Base-by-base conservation (phyloP, 108 stramenopile species). In the Nitzschia sp. region DNA sequence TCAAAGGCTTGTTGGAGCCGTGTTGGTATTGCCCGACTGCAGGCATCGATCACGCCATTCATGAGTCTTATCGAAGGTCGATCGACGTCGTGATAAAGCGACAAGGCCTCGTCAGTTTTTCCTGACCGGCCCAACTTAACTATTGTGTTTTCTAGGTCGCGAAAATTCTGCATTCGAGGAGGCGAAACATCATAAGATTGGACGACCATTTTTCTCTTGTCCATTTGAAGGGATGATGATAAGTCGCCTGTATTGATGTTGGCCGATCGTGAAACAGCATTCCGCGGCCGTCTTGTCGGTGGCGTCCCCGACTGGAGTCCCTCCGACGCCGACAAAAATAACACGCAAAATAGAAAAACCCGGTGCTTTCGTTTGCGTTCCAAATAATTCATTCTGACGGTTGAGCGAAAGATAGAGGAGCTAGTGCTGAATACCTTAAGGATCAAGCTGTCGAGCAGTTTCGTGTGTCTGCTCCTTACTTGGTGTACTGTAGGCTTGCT, bases 1-100 rank as follows among this genome's bases (percentile, higher is more conserved):
- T 84, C 55, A 66, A 86, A 73, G 32, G 88, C 85, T 36, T 64
- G 32, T 27, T 81, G 55, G 34, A 79, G 46, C 27, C 75, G 76
- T 22, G 83, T 59, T 5, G 85, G 85, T 26, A 62, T 45, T 25
- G 91, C 80, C 53, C 91, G 57, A 9, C 86, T 82, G 45, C 86
- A 89, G 13, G 88, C 91, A 71, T 90, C 91, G 28, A 93, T 86
- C 17, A 86, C 88, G 11, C 78, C 69, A 58, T 93, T 93, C 76
- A 89, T 71, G 28, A 85, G 69, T 36, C 87, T 63, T 45, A 86
- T 83, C 0, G 80, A 80, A 15, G 85, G 87, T 29, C 67, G 27
- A 45, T 69, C 53, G 25, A 80, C 30, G 25, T 58, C 65, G 27
- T 75, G 46, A 38, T 73, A 87, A 23, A 88, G 33, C 29, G 63